Evolutionary conservation across 768 basidiomycete species (phyloP).

Genomic region (Rhizopogon roseolus): DNA sequence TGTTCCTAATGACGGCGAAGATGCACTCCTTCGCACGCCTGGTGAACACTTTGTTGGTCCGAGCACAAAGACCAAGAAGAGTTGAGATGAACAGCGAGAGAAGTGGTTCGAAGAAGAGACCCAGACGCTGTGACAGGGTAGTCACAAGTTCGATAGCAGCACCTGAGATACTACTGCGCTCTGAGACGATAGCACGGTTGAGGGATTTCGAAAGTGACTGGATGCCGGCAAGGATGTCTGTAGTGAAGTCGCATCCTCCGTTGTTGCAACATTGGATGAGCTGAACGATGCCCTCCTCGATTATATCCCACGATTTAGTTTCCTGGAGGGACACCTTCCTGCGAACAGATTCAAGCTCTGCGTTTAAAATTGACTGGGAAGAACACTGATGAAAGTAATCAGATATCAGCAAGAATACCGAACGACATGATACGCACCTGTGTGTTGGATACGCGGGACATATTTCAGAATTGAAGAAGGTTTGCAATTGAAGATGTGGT

Average conservation of each 20-base stretch:
- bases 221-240: conserved; percentile 46
- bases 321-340: conserved; percentile 45
- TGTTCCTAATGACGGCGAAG: conserved; percentile 54
- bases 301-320: conserved; percentile 75
- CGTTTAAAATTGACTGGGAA: conserved; percentile 24
- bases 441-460: conserved; percentile 19
- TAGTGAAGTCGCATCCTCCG: conserved; percentile 47
- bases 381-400: conserved; percentile 20
- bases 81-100: conserved; percentile 61
- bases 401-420: neutral
- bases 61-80: conserved; percentile 60
- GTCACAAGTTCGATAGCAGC: conserved; percentile 58
- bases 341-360: conserved; percentile 40
- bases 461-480: conserved; percentile 3
- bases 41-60: conserved; percentile 78
- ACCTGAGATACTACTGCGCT: conserved; percentile 68
- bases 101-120: conserved; percentile 62
- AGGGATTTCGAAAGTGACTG: conserved; percentile 50
- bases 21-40: conserved; percentile 61
- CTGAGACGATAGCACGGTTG: conserved; percentile 60
- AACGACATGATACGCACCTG: conserved; percentile 9
- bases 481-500: neutral
- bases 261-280: conserved; percentile 47
- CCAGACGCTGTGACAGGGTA: conserved; percentile 49
- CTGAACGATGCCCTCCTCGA: conserved; percentile 44